These are phyloP conservation scores for Trichosporon coremiiforme DNA, from an alignment of 1,284 basidiomycete genomes.

Conservation along the genomic window DNA sequence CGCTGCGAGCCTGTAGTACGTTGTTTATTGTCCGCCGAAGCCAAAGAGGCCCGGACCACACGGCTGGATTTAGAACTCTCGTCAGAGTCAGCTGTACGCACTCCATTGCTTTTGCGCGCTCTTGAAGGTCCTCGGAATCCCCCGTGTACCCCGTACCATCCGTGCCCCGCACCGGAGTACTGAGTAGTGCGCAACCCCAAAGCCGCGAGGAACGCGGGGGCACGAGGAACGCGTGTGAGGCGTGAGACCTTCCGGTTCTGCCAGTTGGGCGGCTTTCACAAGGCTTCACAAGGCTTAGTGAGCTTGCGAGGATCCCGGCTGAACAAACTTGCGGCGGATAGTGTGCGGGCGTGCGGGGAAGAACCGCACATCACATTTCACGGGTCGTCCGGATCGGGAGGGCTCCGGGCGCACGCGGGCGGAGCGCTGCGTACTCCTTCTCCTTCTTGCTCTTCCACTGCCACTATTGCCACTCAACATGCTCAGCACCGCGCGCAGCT, in stretches of 20 bases:
- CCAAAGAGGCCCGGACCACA: neutral
- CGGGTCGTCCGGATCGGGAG: neutral
- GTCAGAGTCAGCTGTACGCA: neutral
- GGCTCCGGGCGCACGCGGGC: too few species aligned
- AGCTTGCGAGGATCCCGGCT: too few species aligned
- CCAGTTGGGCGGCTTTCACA: neutral
- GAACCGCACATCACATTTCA: neutral
- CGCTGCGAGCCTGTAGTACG: too few species aligned
- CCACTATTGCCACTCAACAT: too few species aligned
- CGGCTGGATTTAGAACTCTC: slow-evolving; percentile 4
- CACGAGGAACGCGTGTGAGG: neutral
- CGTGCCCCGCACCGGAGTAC: too few species aligned
- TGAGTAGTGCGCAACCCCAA: too few species aligned
- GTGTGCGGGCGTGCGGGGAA: neutral
- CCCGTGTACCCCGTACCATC: too few species aligned
- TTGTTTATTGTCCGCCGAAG: neutral
- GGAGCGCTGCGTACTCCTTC: neutral
- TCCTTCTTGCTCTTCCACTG: neutral
- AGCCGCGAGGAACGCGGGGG: too few species aligned
- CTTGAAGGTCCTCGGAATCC: too few species aligned
- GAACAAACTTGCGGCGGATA: neutral
- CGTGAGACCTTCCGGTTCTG: neutral
- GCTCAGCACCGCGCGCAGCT: too few species aligned
- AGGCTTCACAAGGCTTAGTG: too few species aligned
- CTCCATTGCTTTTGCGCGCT: too few species aligned